Evolutionary conservation across 2,329 filamentous ascomycete species (phyloP), one percentile per base, ranked within the genome.

Genomic region (Penicillium sp.): DNA sequence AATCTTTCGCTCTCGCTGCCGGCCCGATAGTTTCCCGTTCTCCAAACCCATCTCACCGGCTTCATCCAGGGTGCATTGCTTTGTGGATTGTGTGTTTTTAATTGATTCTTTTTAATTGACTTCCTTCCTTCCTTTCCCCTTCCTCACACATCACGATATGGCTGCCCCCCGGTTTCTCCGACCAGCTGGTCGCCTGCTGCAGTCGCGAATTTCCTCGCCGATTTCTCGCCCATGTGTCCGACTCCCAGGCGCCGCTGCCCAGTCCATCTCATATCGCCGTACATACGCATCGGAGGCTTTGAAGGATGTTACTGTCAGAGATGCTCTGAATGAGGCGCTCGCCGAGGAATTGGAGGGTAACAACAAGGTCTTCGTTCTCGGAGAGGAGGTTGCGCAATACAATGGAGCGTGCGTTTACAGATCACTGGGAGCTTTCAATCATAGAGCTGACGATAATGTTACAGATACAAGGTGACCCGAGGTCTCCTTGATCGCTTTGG

Each of bases 311-410:
- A 96, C 94, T 46, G 94, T 99, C 70, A 86, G 94, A 80, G 94
- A 99, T 74, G 94, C 94, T 59, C 82, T 99, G 71, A 99, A 99
- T 76, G 93, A 99, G 82, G 94, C 94, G 60, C 87, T 99, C 72
- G 91, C 91, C 48, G 94, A 99, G 81, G 94, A 99, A 83, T 86
- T 99, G 76, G 92, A 97, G 82, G 74, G 78, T 72, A 96, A 99
- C 78, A 83, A 88, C 63, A 97, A 97, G 83, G 92, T 97, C 67
- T 99, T 97, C 76, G 80, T 99, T 66, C 77, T 99, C 58, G 94
- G 94, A 69, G 94, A 99, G 83, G 94, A 99, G 81, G 94, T 99
- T 71, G 94, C 94, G 69, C 94, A 99, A 80, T 99, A 99, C 83
- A 99, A 99, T 77, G 94, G 94, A 82, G 93, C 93, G 82, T 85